These are phyloP conservation scores for Eutrema yunnanense DNA, from an alignment of 345 rosid genomes.

Conservation along the genomic window DNA sequence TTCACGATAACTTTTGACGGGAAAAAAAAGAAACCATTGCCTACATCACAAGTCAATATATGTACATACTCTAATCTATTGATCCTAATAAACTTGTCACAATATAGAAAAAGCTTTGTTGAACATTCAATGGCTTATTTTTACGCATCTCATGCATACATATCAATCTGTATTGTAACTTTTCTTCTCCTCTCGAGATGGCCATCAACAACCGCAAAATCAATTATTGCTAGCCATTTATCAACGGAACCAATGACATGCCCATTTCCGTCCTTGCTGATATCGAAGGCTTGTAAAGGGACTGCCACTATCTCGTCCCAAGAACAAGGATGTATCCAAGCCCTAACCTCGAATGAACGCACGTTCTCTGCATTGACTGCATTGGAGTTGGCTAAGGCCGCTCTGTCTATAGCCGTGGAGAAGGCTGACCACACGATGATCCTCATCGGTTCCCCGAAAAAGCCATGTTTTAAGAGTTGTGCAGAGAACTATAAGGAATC, in stretches of 20 bases:
- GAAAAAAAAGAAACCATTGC: background rate
- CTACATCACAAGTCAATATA: background rate
- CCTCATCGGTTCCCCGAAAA: conserved; percentile 22
- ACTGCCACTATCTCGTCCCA: conserved; percentile 13
- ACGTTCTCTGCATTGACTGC: conserved; percentile 1
- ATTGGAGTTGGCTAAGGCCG: conserved; percentile 9
- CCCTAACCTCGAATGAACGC: background rate
- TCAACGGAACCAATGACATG: conserved; percentile 4
- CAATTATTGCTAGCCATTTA: background rate
- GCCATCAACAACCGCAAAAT: background rate
- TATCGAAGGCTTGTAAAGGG: conserved; percentile 29
- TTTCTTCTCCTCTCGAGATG: conserved; percentile 4
- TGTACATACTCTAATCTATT: background rate
- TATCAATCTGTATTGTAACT: background rate
- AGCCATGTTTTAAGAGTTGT: conserved; percentile 30
- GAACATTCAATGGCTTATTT: conserved; percentile 2
- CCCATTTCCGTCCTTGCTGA: conserved; percentile 4
- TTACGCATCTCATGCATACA: background rate
- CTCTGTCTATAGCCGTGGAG: background rate
- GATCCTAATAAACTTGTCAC: background rate
- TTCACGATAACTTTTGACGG: background rate
- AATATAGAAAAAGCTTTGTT: background rate
- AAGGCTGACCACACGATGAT: conserved; percentile 9
- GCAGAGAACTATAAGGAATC: conserved; percentile 17
- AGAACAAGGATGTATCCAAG: conserved; percentile 16